phyloP scores from a whole-genome alignment of 139 green algal species.

The Coelastrella sp. region DNA sequence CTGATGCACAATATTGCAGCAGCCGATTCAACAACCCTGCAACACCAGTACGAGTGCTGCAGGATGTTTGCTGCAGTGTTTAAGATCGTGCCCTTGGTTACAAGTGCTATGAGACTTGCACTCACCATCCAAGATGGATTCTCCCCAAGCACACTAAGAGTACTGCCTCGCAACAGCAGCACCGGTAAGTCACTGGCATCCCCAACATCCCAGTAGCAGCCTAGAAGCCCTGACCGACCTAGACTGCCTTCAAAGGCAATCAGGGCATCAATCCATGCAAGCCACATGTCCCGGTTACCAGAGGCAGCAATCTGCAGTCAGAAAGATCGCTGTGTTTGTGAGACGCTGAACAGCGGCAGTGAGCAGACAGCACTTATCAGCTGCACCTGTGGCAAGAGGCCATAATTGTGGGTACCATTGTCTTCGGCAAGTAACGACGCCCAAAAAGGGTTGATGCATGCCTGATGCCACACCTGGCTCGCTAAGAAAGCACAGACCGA shows the following conservation, averaged over 20 bases:
- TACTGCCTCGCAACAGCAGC: conserved; percentile 38
- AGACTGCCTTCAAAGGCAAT: conserved; percentile 37
- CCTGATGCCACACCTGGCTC: no score
- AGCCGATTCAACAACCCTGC: no score
- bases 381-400: neutral
- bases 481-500: no score
- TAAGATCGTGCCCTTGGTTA: no score
- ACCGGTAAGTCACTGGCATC: conserved; percentile 24
- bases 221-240: conserved; percentile 20
- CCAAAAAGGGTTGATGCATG: no score
- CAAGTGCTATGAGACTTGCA: no score
- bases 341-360: neutral
- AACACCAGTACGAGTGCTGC: no score
- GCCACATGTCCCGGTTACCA: conserved; percentile 19
- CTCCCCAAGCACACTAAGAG: conserved; percentile 40
- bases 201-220: conserved; percentile 32
- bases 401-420: no score
- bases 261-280: conserved; percentile 35
- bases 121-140: conserved; percentile 37
- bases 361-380: neutral
- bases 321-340: neutral
- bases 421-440: no score
- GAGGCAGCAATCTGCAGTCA: conserved; percentile 21
- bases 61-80: no score
- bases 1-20: no score